Evolutionary conservation across 2,329 filamentous ascomycete genomes (phyloP).

Genomic region (Verticillium albo-atrum): DNA sequence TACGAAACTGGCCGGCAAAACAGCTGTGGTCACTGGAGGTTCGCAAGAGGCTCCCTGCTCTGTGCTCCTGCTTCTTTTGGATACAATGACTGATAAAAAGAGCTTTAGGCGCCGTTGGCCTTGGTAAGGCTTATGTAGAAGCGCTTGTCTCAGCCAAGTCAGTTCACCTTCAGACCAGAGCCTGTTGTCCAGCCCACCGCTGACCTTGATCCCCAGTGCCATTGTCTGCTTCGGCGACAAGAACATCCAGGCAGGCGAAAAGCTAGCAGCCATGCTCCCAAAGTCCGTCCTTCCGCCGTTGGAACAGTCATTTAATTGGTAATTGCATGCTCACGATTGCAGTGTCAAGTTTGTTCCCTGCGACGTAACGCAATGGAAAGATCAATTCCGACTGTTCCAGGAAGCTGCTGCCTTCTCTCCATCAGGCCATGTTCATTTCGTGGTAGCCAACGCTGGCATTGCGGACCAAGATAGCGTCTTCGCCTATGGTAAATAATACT

Average conservation of each 20-base stretch:
- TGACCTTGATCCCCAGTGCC: neutral
- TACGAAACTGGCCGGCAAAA: slow-evolving; percentile 21
- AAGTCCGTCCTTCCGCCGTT: neutral
- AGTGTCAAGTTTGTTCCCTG: slow-evolving; percentile 30
- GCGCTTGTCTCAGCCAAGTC: neutral
- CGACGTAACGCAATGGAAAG: slow-evolving; percentile 37
- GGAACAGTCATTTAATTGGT: no score
- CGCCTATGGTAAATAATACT: slow-evolving; percentile 9
- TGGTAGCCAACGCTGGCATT: slow-evolving; percentile 44
- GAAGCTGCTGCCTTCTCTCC: slow-evolving; percentile 28
- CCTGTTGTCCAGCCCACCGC: no score
- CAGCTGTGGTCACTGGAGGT: slow-evolving; percentile 25
- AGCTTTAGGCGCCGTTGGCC: neutral
- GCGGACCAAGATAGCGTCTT: slow-evolving; percentile 24
- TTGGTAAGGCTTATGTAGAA: neutral
- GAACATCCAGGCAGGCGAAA: neutral
- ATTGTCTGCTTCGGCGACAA: neutral
- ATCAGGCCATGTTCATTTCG: slow-evolving; percentile 36
- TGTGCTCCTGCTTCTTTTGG: neutral
- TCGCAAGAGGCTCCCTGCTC: no score
- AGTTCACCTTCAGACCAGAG: neutral
- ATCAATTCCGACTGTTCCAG: slow-evolving; percentile 36
- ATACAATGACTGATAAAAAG: neutral
- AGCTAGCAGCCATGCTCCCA: neutral
- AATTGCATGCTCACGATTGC: neutral